Conservation (phyloP, 148 eudicot species). For the Rhododendron molle region DNA sequence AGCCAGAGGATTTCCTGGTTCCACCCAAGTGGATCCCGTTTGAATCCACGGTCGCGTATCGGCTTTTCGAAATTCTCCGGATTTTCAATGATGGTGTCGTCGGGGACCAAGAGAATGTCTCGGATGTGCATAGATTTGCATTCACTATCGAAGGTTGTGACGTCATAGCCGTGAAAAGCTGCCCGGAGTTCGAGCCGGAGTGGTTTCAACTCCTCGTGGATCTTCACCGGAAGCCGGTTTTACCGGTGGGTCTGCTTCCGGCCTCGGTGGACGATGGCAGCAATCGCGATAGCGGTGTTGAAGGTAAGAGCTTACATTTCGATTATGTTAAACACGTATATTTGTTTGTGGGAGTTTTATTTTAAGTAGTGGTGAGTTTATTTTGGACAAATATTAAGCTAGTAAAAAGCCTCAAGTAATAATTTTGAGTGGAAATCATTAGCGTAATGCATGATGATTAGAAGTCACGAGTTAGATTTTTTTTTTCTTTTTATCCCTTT, state of each 20-base stretch:
- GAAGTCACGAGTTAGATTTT: too few relatives aligned
- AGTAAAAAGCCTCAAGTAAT: too few relatives aligned
- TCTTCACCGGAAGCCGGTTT: too few relatives aligned
- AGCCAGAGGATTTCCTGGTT: conserved; percentile 25
- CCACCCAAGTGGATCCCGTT: conserved; percentile 30
- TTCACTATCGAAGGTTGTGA: conserved; percentile 26
- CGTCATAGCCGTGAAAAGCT: conserved; percentile 27
- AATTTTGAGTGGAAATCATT: too few relatives aligned
- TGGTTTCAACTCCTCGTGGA: conserved; percentile 28
- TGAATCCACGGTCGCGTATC: conserved; percentile 10
- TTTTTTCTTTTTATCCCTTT: too few relatives aligned
- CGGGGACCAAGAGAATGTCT: conserved; percentile 11
- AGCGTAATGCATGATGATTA: too few relatives aligned
- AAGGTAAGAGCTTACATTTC: too few relatives aligned
- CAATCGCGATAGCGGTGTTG: too few relatives aligned
- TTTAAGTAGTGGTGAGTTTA: too few relatives aligned
- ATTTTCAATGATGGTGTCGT: not conserved
- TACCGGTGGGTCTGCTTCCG: not conserved
- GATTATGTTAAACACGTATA: too few relatives aligned
- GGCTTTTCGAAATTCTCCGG: conserved; percentile 14
- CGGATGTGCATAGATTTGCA: conserved; percentile 17
- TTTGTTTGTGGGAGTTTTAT: too few relatives aligned
- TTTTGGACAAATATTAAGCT: too few relatives aligned
- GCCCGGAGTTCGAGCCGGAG: conserved; percentile 33
- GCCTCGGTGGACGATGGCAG: not conserved